Base-by-base conservation (phyloP, 495 filamentous ascomycete species). In the Oleoguttula mirabilis region DNA sequence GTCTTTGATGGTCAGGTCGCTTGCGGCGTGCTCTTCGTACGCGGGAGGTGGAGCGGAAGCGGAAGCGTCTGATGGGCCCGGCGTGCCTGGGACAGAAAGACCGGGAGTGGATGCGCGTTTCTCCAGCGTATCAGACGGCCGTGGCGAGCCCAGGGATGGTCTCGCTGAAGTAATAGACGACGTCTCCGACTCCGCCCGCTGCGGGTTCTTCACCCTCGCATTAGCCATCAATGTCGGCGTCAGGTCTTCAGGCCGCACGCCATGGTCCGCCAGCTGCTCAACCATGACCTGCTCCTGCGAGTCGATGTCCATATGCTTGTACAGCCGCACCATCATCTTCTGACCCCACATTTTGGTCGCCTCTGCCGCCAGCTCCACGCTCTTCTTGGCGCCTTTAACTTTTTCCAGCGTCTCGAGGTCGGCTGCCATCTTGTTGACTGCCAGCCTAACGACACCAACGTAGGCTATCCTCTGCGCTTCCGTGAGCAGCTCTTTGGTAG, bases 401-500 rank as follows among this genome's bases (percentile, higher is more conserved):
- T 44, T 45, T 40, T 75, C 66, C 4, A 88, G 53, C 16, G 61
- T 60, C 32, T 77, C 72, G 36, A 77, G 50, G 21, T 84, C 80
- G 38, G 71, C 70, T 14, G 74, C 59, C 83, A 99, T 92, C 39
- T 72, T 65, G 19, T 73, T 76, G 36, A 95, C 77, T 20, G 82
- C 72, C 36, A 99, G 54, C 48, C 87, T 70, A 22, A 82, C 80
- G 33, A 94, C 69, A 4, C 92, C 88, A 19, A 96, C 92, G 61
- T 99, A 99, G 2, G 90, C 90, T 44, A 99, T 88, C 45, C 84
- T 75, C 64, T 99, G 92, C 3, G 85, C 85, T 60, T 96, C 90
- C 4, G 87, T 99, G 19, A 99, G 71, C 8, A 99, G 66, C 49
- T 88, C 80, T 58, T 99, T 99, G 17, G 92, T 99, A 21, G 92